These are phyloP conservation scores for Trypanosoma congolense DNA, from an alignment of 208 protist genomes.

Conservation along the genomic window DNA sequence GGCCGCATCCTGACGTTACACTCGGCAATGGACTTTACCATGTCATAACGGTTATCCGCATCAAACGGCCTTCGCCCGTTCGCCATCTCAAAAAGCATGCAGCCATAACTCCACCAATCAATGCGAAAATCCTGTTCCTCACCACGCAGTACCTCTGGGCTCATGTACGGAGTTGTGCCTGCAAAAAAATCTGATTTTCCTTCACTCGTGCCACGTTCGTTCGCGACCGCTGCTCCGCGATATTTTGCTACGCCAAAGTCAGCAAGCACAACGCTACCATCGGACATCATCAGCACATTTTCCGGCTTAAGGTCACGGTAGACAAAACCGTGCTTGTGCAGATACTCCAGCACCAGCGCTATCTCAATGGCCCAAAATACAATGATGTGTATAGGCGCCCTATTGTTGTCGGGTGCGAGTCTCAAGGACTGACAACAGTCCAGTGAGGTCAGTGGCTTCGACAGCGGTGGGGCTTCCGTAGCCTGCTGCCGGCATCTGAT, in stretches of 20 bases:
- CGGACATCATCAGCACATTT: slow-evolving; percentile 88
- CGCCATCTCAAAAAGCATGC: slow-evolving; percentile 93
- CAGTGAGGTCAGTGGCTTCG: not conserved
- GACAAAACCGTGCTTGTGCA: slow-evolving; percentile 84
- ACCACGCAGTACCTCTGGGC: slow-evolving; percentile 88
- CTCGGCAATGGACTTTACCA: slow-evolving; percentile 76
- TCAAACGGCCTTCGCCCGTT: slow-evolving; percentile 84
- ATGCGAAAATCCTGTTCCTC: slow-evolving; percentile 83
- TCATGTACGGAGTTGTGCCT: slow-evolving; percentile 94
- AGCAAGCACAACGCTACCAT: slow-evolving; percentile 91
- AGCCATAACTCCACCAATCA: slow-evolving; percentile 96
- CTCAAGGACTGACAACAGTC: not conserved
- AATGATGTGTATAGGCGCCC: slow-evolving; percentile 67
- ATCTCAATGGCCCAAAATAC: slow-evolving; percentile 90
- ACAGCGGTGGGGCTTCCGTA: not conserved
- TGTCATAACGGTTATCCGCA: slow-evolving; percentile 46
- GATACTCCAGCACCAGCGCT: slow-evolving; percentile 81
- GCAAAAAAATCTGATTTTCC: slow-evolving; percentile 83
- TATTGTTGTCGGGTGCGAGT: slow-evolving; percentile 40
- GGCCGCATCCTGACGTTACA: slow-evolving; percentile 47
- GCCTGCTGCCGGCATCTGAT: not conserved
- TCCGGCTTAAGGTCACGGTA: slow-evolving; percentile 94
- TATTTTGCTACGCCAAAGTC: slow-evolving; percentile 95
- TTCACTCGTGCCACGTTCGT: slow-evolving; percentile 8
- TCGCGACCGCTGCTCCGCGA: slow-evolving; percentile 10